These are phyloP conservation scores for Nakaseomyces nivariensis DNA, from an alignment of 1,139 yeast species.

Conservation along the genomic window DNA sequence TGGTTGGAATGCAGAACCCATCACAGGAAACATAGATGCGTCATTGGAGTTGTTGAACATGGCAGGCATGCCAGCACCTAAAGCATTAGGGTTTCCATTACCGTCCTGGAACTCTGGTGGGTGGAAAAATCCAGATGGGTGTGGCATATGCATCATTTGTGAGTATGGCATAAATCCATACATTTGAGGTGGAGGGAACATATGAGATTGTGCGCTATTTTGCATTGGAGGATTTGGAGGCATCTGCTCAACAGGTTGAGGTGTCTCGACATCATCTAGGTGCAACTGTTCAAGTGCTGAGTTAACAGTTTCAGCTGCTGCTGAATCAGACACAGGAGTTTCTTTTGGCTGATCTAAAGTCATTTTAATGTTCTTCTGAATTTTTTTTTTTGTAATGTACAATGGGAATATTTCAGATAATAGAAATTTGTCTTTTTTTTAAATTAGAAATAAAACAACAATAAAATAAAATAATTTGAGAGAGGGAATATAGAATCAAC, in stretches of 20 bases:
- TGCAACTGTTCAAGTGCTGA: slow-evolving; percentile 28
- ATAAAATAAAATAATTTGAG: not conserved
- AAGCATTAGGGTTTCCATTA: not conserved
- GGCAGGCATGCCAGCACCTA: slow-evolving; percentile 9
- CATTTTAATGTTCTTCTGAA: not conserved
- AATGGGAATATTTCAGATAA: not conserved
- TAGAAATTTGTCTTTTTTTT: not conserved
- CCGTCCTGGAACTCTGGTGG: slow-evolving; percentile 16
- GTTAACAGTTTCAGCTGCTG: slow-evolving; percentile 21
- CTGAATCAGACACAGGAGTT: slow-evolving; percentile 9
- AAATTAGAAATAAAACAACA: not conserved
- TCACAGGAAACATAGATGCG: slow-evolving; percentile 12
- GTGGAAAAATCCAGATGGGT: slow-evolving; percentile 23
- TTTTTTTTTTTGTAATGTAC: not conserved
- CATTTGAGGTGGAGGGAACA: slow-evolving; percentile 23
- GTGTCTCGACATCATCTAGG: slow-evolving; percentile 15
- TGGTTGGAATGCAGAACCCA: slow-evolving; percentile 8
- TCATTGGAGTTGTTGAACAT: slow-evolving; percentile 16
- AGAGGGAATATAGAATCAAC: too few species aligned
- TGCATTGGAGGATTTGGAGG: slow-evolving; percentile 3
- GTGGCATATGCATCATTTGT: slow-evolving; percentile 29
- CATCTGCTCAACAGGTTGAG: not conserved
- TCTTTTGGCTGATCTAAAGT: not conserved
- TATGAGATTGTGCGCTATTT: slow-evolving; percentile 12
- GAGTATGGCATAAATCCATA: slow-evolving; percentile 26